These are phyloP conservation scores for Aspergillus wentii DNA, from an alignment of 495 filamentous ascomycete genomes.

Conservation along the genomic window DNA sequence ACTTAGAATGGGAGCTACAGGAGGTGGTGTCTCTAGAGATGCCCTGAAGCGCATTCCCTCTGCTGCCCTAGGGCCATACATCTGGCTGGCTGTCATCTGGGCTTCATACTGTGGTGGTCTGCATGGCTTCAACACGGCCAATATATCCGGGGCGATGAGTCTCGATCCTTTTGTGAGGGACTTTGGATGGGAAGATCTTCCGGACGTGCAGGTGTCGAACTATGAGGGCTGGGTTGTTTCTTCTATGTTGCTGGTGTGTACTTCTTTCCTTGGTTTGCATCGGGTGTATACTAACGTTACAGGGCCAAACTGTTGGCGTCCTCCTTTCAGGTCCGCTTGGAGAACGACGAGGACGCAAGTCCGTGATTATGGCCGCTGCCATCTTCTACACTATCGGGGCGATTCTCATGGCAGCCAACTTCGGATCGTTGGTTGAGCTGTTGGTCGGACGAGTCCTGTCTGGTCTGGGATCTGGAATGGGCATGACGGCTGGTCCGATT, in stretches of 20 bases:
- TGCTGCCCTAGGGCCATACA: constrained; percentile 9
- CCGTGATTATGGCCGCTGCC: constrained; percentile 11
- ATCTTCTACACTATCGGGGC: constrained; percentile 19
- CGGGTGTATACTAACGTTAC: neutral
- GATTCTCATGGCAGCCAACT: constrained; percentile 19
- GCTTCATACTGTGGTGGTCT: constrained; percentile 18
- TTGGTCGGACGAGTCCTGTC: constrained; percentile 63
- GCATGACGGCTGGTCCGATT: constrained; percentile 72
- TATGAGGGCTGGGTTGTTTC: constrained; percentile 20
- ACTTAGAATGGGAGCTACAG: neutral
- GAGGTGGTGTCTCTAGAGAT: neutral
- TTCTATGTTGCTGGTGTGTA: constrained; percentile 18
- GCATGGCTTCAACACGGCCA: constrained; percentile 22
- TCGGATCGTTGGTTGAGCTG: constrained; percentile 37
- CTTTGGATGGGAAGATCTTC: constrained; percentile 14
- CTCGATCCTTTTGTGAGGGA: constrained; percentile 14
- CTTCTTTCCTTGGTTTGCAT: neutral
- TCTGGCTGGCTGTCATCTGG: constrained; percentile 21
- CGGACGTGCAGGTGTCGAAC: constrained; percentile 7
- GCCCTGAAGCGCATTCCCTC: constrained; percentile 4
- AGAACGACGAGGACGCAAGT: constrained; percentile 19
- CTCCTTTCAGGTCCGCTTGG: constrained; percentile 13
- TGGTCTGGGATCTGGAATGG: constrained; percentile 69
- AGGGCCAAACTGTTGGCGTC: constrained; percentile 15
- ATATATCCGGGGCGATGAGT: constrained; percentile 23